Evolutionary conservation across 2,329 filamentous ascomycete genomes (phyloP).

Genomic region (Coniosporium tulheliwenetii): DNA sequence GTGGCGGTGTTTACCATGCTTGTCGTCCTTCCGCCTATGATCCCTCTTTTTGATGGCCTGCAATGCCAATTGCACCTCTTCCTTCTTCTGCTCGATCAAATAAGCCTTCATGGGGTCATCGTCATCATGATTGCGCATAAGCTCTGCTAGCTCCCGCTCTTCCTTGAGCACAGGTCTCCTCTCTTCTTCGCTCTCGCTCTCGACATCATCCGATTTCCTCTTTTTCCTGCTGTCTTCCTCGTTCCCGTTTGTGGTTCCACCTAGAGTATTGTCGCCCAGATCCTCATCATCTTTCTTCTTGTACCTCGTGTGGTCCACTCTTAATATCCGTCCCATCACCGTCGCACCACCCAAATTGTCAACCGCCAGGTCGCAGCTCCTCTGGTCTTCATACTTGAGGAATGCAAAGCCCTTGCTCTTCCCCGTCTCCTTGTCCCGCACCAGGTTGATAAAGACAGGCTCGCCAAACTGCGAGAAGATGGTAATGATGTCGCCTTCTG

Average conservation of each 20-base stretch:
- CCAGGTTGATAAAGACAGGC: slow-evolving; percentile 81
- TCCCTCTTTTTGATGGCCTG: slow-evolving; percentile 32
- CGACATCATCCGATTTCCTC: slow-evolving; percentile 10
- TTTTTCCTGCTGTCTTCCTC: slow-evolving; percentile 30
- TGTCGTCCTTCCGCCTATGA: slow-evolving; percentile 25
- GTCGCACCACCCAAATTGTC: slow-evolving; percentile 85
- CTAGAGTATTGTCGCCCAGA: slow-evolving; percentile 40
- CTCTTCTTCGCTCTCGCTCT: slow-evolving; percentile 24
- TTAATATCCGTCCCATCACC: slow-evolving; percentile 62
- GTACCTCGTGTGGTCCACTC: slow-evolving; percentile 88
- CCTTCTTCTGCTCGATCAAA: slow-evolving; percentile 78
- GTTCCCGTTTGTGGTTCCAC: slow-evolving; percentile 29
- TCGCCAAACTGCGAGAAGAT: slow-evolving; percentile 97
- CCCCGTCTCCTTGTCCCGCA: slow-evolving; percentile 88
- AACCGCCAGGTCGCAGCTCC: slow-evolving; percentile 87
- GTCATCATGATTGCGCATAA: slow-evolving; percentile 73
- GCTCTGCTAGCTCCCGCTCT: slow-evolving; percentile 59
- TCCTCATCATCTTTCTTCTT: slow-evolving; percentile 56
- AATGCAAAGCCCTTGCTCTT: slow-evolving; percentile 92
- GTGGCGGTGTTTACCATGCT: too few relatives aligned
- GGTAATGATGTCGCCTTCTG: slow-evolving; percentile 87
- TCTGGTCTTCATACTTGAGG: slow-evolving; percentile 95
- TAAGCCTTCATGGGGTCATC: slow-evolving; percentile 97
- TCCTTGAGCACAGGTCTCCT: slow-evolving; percentile 56
- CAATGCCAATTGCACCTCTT: slow-evolving; percentile 62